Evolutionary conservation across 768 basidiomycete genomes (phyloP).

Genomic region (Hysterangium stoloniferum): DNA sequence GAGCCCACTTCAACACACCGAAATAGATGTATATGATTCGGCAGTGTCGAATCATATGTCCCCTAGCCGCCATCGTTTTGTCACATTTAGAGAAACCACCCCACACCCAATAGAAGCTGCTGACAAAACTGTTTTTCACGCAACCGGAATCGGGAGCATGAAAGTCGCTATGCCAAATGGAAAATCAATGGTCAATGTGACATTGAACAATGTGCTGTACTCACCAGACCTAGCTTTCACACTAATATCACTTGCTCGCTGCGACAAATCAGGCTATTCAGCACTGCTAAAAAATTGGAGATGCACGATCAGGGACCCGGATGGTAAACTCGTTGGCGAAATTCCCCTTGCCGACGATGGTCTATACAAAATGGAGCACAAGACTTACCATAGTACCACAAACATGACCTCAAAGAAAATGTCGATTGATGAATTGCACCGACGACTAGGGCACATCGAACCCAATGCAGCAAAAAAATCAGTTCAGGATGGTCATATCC

Average conservation of each 20-base stretch:
- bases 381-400: not conserved
- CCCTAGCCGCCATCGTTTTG: constrained; percentile 24
- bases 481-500: constrained; percentile 24
- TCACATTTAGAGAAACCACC: constrained; percentile 18
- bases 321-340: constrained; percentile 13
- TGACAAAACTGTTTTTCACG: not conserved
- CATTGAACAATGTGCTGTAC: constrained; percentile 17
- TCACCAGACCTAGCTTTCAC: constrained; percentile 17
- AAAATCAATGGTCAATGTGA: not conserved
- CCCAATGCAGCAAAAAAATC: constrained; percentile 18
- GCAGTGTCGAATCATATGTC: constrained; percentile 32
- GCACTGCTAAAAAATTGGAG: constrained; percentile 11
- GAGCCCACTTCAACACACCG: not conserved
- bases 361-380: constrained; percentile 18
- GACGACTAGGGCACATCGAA: constrained; percentile 28
- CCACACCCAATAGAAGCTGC: not conserved
- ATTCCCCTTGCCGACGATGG: constrained; percentile 15
- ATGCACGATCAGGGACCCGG: constrained; percentile 14
- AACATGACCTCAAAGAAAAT: constrained; percentile 13
- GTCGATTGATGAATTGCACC: constrained; percentile 26
- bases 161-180: constrained; percentile 20
- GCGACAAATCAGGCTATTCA: constrained; percentile 15
- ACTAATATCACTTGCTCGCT: constrained; percentile 18
- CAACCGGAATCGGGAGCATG: constrained; percentile 15
- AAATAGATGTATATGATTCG: constrained; percentile 20